Conservation (phyloP, 495 filamentous ascomycete species). For the Penicillium subrubescens region DNA sequence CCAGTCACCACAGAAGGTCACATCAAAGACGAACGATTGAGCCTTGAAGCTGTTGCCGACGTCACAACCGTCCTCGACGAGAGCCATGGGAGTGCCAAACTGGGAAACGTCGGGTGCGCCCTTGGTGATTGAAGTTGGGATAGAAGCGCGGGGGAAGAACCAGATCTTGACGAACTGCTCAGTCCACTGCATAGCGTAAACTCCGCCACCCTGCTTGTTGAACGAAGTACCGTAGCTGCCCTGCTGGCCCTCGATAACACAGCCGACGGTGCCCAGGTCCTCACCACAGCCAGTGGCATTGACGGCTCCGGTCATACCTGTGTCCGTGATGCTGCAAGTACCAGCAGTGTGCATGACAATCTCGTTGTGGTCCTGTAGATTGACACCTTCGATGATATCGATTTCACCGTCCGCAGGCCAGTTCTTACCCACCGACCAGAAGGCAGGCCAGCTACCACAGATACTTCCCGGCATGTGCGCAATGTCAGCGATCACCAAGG, state of each 20-base stretch:
- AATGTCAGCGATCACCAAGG: conserved; percentile 74
- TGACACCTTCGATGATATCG: conserved; percentile 90
- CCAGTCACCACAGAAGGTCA: conserved; percentile 89
- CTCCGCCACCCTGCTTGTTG: conserved; percentile 72
- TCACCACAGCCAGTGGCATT: conserved; percentile 58
- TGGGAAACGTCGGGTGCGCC: conserved; percentile 59
- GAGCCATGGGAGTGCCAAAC: conserved; percentile 70
- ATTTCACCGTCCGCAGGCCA: conserved; percentile 87
- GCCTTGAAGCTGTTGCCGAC: conserved; percentile 66
- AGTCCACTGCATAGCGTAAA: conserved; percentile 81
- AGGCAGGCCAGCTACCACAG: conserved; percentile 78
- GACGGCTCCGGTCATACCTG: conserved; percentile 49
- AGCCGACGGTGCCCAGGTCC: conserved; percentile 52
- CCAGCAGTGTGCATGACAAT: conserved; percentile 76
- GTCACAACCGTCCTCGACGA: conserved; percentile 64
- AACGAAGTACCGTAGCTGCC: conserved; percentile 72
- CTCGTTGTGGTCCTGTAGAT: conserved; percentile 61
- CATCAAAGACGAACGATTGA: conserved; percentile 79
- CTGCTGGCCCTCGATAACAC: conserved; percentile 44
- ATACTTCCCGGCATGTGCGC: conserved; percentile 70
- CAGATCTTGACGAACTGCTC: conserved; percentile 67
- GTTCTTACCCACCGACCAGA: conserved; percentile 71
- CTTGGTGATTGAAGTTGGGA: conserved; percentile 59
- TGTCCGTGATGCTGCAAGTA: conserved; percentile 61
- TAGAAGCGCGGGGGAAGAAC: conserved; percentile 69